Conservation (phyloP, 1,284 basidiomycete species). For the Apiotrichum brassicae region DNA sequence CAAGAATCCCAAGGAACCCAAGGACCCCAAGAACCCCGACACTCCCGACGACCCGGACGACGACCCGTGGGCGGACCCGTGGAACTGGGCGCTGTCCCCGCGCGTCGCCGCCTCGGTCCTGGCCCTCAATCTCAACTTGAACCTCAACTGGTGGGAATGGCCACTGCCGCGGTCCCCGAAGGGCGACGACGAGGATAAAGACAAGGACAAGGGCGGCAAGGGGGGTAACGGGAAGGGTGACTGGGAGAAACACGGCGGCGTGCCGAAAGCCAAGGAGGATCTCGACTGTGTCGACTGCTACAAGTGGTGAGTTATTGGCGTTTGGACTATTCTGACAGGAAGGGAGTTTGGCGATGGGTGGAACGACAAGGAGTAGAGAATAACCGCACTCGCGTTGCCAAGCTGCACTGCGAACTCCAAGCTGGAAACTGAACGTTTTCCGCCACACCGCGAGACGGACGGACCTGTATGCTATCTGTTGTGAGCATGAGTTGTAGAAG, state of each 20-base stretch:
- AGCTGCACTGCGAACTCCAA: no score
- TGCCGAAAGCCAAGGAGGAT: slow-evolving; percentile 40
- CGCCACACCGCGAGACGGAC: no score
- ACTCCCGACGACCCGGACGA: neutral
- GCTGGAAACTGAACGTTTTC: no score
- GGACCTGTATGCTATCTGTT: neutral
- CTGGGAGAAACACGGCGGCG: slow-evolving; percentile 45
- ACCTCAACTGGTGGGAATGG: slow-evolving; percentile 1
- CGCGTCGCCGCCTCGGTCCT: neutral
- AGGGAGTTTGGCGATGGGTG: slow-evolving; percentile 35
- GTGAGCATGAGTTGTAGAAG: neutral
- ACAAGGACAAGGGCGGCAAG: slow-evolving; percentile 51
- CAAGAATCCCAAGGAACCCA: neutral
- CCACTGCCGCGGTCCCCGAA: neutral
- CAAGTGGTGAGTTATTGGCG: slow-evolving; percentile 39
- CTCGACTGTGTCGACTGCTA: slow-evolving; percentile 46
- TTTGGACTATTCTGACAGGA: neutral
- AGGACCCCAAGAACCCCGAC: neutral
- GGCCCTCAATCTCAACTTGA: neutral
- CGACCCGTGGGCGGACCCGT: neutral
- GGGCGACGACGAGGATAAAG: slow-evolving; percentile 18
- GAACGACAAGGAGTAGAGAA: slow-evolving; percentile 13
- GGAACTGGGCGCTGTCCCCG: neutral
- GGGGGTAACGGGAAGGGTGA: slow-evolving; percentile 10
- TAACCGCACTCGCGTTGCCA: no score